Base-by-base conservation (phyloP, 164 flowering plant genomes). In the Paratinospora sagittata region DNA sequence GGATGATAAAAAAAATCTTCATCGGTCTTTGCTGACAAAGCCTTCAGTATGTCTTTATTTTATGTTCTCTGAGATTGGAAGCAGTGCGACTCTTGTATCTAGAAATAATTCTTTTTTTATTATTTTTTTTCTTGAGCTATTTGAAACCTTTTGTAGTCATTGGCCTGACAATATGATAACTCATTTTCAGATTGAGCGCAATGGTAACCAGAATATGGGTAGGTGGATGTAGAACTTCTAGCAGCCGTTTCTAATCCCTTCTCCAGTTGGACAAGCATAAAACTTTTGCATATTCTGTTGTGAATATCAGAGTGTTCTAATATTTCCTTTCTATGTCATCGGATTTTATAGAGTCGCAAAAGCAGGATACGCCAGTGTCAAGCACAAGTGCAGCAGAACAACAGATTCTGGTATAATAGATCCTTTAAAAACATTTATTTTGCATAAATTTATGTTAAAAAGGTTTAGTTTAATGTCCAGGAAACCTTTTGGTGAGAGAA, bases 361-460 rank as follows among this genome's bases (percentile, higher is more conserved):
- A 80, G 78, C 87, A 79, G 82, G 97, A 89, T 66, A 71, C 77
- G 36, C 67, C 75, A 60, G 82, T 74, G 75, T 78, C 83, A 47
- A 85, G 76, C 79, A 76, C 85, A 70, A 83, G 82, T 26, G 79
- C 80, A 63, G 97, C 94, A 78, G 99, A 95, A 70, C 97, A 91
- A 74, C 99, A 95, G 79, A 95, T 95, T 76, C 85, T 95, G 88
- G 97, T 92, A 84, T 27, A 61, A 21, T 0, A 23, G 37, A 27
- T 14, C 8, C 19, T 55, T 41, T 61, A 21, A 16, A 14, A 52
- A 39, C 19, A 2, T 19, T 52, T 52, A 52, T 52, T 52, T 52
- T 52, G 58, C 14, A 52, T 52, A 39, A 39, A 3, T 39, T 39
- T 39, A 3, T 39, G 5, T 39, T 39, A 39, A 39, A 39, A 11